Evolutionary conservation across 345 rosid species (phyloP).

Genomic region (Dimocarpus longan): DNA sequence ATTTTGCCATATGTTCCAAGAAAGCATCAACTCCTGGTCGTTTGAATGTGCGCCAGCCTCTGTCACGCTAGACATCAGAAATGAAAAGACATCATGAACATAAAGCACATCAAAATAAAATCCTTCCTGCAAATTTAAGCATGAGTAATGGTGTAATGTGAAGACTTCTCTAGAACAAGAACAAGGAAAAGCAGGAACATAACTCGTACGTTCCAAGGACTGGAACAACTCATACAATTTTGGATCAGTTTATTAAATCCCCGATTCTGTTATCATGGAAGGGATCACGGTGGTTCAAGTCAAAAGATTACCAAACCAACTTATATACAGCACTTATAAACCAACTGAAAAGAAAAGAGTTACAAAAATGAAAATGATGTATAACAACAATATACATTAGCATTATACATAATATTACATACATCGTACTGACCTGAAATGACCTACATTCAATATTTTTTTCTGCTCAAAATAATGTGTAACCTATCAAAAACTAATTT

Average conservation of each 20-base stretch:
- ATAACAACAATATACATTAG: neutral
- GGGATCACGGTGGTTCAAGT: no score
- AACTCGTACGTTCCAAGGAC: neutral
- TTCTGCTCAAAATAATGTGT: neutral
- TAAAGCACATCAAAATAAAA: constrained; percentile 13
- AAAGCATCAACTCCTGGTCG: constrained; percentile 96
- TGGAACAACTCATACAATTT: neutral
- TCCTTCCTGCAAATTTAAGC: neutral
- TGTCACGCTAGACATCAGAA: constrained; percentile 63
- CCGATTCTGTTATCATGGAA: neutral
- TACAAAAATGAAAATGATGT: neutral
- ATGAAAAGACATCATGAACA: constrained; percentile 9
- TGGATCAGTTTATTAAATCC: neutral
- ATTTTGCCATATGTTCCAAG: constrained; percentile 84
- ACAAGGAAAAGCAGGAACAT: neutral
- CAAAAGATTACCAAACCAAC: neutral
- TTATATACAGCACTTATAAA: neutral
- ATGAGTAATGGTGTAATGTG: neutral
- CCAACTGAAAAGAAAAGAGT: neutral
- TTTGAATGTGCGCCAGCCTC: constrained; percentile 99
- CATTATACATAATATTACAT: neutral
- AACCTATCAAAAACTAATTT: neutral
- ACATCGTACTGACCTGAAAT: neutral
- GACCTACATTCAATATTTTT: neutral
- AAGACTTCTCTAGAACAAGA: neutral